These are phyloP conservation scores for Saccharomycopsis fodiens DNA, from an alignment of 805 yeast genomes.

Conservation along the genomic window DNA sequence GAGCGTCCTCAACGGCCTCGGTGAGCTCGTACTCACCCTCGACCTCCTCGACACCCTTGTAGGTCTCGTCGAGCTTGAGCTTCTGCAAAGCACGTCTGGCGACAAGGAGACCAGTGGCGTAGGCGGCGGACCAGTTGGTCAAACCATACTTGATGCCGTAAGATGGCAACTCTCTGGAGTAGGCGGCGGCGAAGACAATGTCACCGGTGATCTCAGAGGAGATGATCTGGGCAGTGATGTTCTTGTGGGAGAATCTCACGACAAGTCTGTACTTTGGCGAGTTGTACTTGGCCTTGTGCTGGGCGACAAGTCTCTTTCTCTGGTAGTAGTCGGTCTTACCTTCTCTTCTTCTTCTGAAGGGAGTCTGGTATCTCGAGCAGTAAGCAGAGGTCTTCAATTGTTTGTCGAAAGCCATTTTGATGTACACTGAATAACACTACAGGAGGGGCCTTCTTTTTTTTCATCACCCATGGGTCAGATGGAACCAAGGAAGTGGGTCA, in stretches of 20 bases:
- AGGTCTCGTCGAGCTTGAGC: conserved; percentile 97
- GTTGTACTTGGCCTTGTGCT: conserved; percentile 99
- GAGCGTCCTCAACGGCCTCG: conserved; percentile 98
- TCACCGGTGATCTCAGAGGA: conserved; percentile 98
- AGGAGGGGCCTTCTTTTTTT: no score
- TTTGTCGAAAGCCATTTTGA: conserved; percentile 71
- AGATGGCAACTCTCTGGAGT: conserved; percentile 96
- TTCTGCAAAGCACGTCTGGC: conserved; percentile 99
- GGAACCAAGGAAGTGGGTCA: no score
- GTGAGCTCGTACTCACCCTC: conserved; percentile 98
- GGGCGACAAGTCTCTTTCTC: conserved; percentile 98
- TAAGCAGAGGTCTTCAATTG: conserved; percentile 79
- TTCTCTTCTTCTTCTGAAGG: conserved; percentile 99
- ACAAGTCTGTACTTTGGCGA: conserved; percentile 99
- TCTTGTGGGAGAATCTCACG: conserved; percentile 99
- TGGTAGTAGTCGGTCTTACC: conserved; percentile 99
- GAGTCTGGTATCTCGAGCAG: conserved; percentile 99
- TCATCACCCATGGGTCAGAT: no score
- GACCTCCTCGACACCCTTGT: conserved; percentile 97
- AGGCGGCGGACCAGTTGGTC: conserved; percentile 99
- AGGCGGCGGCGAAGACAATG: conserved; percentile 92
- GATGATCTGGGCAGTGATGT: conserved; percentile 95
- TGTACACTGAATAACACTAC: neutral
- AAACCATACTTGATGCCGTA: conserved; percentile 98
- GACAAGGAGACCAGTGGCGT: conserved; percentile 95